These are phyloP conservation scores for Ganoderma multipileum DNA, from an alignment of 1,284 basidiomycete species.

Conservation along the genomic window DNA sequence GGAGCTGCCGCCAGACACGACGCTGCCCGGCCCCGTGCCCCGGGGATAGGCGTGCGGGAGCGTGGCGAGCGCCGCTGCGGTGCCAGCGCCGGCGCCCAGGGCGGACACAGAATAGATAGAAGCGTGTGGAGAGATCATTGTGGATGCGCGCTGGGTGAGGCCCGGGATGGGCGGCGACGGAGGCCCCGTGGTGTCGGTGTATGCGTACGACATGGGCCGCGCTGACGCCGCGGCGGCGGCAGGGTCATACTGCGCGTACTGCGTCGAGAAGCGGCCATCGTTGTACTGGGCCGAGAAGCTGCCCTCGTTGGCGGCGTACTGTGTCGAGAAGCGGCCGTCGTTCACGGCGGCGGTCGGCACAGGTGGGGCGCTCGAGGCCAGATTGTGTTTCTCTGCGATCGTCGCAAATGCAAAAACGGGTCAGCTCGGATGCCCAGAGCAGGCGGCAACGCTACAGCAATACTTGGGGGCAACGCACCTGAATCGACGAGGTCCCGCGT, in stretches of 20 bases:
- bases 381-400: conserved; percentile 22
- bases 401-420: background rate
- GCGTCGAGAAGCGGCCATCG: conserved; percentile 8
- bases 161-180: background rate
- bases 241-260: conserved; percentile 16
- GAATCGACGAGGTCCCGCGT: conserved; percentile 18
- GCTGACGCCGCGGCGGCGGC: conserved; percentile 14
- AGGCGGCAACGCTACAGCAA: background rate
- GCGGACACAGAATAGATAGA: conserved; percentile 4
- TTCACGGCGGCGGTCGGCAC: background rate
- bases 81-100: background rate
- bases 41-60: conserved; percentile 7
- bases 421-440: background rate
- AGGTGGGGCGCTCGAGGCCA: background rate
- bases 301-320: background rate
- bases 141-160: background rate
- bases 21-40: background rate
- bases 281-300: background rate
- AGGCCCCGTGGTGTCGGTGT: background rate
- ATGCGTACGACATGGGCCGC: background rate
- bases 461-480: conserved; percentile 12
- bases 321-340: conserved; percentile 6
- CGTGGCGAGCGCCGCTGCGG: background rate
- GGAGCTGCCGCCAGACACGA: background rate
- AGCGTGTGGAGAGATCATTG: background rate